These are phyloP conservation scores for Fusarium dimerum DNA, from an alignment of 2,329 filamentous ascomycete species.

Conservation along the genomic window DNA sequence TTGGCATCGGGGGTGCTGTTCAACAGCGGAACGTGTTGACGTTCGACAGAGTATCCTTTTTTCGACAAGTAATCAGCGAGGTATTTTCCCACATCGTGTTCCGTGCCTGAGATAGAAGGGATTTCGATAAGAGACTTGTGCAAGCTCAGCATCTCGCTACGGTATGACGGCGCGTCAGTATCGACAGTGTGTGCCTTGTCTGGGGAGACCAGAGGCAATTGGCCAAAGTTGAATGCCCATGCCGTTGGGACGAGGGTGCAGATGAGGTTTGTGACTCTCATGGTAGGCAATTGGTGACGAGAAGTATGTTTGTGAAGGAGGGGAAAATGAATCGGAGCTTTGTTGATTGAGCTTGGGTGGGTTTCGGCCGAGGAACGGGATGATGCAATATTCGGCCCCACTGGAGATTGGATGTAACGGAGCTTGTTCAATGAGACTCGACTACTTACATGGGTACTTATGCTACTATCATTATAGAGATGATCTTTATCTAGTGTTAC, in stretches of 20 bases:
- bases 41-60: constrained; percentile 44
- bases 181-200: constrained; percentile 6
- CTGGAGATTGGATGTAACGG: background rate
- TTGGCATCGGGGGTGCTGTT: constrained; percentile 31
- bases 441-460: too few relatives aligned
- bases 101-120: constrained; percentile 70
- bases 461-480: too few relatives aligned
- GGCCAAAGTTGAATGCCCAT: background rate
- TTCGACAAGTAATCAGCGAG: constrained; percentile 65
- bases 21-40: constrained; percentile 41
- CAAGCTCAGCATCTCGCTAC: constrained; percentile 63
- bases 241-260: background rate
- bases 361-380: background rate
- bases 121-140: constrained; percentile 76
- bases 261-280: background rate
- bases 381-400: background rate
- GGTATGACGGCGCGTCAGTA: constrained; percentile 36
- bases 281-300: background rate
- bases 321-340: too few relatives aligned
- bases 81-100: constrained; percentile 68
- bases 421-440: too few relatives aligned
- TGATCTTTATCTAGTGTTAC: too few relatives aligned
- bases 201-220: constrained; percentile 1
- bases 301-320: background rate
- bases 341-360: background rate